Evolutionary conservation across 2,329 filamentous ascomycete genomes (phyloP), one percentile per base, ranked within the genome.

Genomic region (Penicillium griseofulvum): DNA sequence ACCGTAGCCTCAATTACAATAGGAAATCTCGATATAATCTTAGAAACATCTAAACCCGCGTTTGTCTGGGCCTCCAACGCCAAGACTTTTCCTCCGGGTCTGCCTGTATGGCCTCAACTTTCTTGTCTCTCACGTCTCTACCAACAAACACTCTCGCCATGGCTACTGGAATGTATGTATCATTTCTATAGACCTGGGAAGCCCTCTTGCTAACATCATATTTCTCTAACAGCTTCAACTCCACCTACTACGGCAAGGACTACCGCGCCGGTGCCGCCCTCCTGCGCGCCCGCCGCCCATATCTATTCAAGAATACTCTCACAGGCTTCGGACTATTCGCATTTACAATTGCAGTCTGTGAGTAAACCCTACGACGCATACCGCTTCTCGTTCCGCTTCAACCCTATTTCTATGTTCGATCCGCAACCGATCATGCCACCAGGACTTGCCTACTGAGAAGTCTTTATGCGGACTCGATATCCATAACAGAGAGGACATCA

Each of bases 161-260:
- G 63, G 56, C 63, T 29, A 49, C 50, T n/a, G 63, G 63, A 65
- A 65, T 65, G 63, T 65, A 61, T 44, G 54, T 39, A 52, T 63
- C 12, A 11, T 36, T 24, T 19, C 9, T 17, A 12, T 22, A n/a
- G 16, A 39, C 24, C 50, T 9, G 7, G 9, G 17, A 17, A 24
- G n/a, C 16, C n/a, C 10, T 19, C n/a, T 17, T 34, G 39, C 57
- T 64, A 45, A 54, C 29, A 41, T 38, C 5, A 19, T 42, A 7
- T 17, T 16, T 46, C 16, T 39, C 17, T 47, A 16, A 43, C 58
- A 85, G 83, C 58, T 77, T 86, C 69, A 87, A 86, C 68, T 89
- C 87, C 31, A 91, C 90, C 62, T 99, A 99, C 82, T 99, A 97
- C 81, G 90, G 96, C 77, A 86, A 87, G 71, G 83, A 89, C 69